Evolutionary conservation across 1,139 yeast genomes (phyloP), one percentile per base, ranked within the genome.

Genomic region (Suhomyces atakaporum): DNA sequence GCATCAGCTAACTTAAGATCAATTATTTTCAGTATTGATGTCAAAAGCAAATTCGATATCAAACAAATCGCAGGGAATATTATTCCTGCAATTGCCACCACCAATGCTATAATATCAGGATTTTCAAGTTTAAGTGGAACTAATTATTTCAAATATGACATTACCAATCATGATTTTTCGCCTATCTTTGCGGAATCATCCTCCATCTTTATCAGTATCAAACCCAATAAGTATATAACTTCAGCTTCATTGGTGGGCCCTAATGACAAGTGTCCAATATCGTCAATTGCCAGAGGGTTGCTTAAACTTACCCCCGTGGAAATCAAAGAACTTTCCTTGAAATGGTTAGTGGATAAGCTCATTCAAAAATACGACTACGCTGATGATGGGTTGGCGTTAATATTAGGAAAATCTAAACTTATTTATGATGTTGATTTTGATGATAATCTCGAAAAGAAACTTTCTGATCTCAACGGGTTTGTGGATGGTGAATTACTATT

Each of bases 11-110:
- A 90, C 51, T 70, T 94, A 38, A 74, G 98, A 46, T 81, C 95
- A 0, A 58, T 56, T 30, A 74, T 88, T 1, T 94, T 92, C 55
- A 69, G 74, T 20, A 90, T 94, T 43, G 85, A 81, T 19, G 53
- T 70, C 38, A 84, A 85, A 56, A 72, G 95, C 11, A 84, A 87
- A 48, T 94, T 94, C 53, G 96, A 88, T 45, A 79, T 86, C 46
- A 94, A 94, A 58, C 80, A 94, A 56, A 89, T 90, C 50, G 98
- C 98, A 0, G 99, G 99, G 7, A 92, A 92, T 58, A 94, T 94
- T 51, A 92, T 94, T 34, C 98, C 99, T 0, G 98, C 98, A 0
- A 90, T 94, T 50, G 98, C 98, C 9, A 92, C 98, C 2, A 92
- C 97, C 8, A 94, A 94, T 58, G 97, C 98, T 1, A 83, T 92